Evolutionary conservation across 768 basidiomycete species (phyloP).

Genomic region (Tylopilus vinaceipallidus): DNA sequence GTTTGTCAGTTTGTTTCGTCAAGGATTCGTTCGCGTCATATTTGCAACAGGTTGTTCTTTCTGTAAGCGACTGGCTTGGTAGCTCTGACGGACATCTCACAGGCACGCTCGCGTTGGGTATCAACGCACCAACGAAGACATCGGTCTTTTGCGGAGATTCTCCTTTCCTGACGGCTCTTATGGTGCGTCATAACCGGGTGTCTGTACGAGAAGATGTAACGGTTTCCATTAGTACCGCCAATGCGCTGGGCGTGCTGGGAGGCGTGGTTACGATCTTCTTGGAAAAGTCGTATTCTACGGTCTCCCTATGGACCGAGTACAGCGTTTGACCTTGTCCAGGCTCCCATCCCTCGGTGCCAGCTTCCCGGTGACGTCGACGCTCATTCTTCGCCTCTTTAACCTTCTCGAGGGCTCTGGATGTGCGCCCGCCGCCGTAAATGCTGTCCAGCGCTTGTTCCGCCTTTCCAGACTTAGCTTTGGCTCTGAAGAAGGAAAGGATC

Average conservation of each 20-base stretch:
- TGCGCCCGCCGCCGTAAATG: constrained; percentile 45
- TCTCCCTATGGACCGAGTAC: constrained; percentile 58
- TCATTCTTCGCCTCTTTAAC: constrained; percentile 62
- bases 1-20: constrained; percentile 45
- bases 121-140: constrained; percentile 71
- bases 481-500: constrained; percentile 51
- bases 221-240: constrained; percentile 54
- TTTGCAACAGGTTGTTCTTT: constrained; percentile 55
- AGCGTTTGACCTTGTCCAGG: constrained; percentile 61
- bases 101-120: constrained; percentile 72
- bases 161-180: constrained; percentile 56
- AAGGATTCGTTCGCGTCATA: constrained; percentile 60
- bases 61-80: neutral
- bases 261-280: constrained; percentile 66
- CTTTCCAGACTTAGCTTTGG: constrained; percentile 60
- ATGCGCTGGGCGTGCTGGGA: constrained; percentile 71
- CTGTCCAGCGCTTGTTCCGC: constrained; percentile 50
- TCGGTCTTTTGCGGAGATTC: constrained; percentile 64
- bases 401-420: constrained; percentile 60
- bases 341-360: constrained; percentile 60
- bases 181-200: constrained; percentile 37
- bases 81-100: neutral
- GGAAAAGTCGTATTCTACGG: constrained; percentile 77
- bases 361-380: constrained; percentile 67
- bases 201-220: neutral